Percentiles rank a stretch among this genome's conserved stretches.
These are phyloP conservation scores for Atkinsonella texensis DNA, from an alignment of 2,329 filamentous ascomycete species.

Conservation along the genomic window DNA sequence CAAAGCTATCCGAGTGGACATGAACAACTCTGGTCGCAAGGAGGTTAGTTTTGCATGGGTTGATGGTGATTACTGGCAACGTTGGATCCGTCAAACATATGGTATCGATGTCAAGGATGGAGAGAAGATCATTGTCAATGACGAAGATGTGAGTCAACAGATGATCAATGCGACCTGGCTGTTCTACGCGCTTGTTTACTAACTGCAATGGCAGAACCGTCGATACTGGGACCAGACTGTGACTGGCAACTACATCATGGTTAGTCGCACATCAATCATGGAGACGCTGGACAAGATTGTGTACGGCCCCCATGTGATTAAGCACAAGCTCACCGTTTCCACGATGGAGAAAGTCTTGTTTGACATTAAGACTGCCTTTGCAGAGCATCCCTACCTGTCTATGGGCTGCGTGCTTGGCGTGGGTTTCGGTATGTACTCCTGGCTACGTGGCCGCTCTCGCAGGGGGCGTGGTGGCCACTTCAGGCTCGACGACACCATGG, in stretches of 20 bases:
- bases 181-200: not conserved
- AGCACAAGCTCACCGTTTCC: constrained; percentile 66
- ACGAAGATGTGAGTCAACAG: constrained; percentile 69
- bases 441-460: constrained; percentile 43
- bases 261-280: constrained; percentile 79
- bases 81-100: constrained; percentile 92
- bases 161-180: no score
- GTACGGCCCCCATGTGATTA: constrained; percentile 56
- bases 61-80: constrained; percentile 92
- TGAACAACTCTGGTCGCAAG: constrained; percentile 76
- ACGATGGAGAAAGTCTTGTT: constrained; percentile 61
- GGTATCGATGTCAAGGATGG: constrained; percentile 80
- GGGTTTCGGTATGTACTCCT: constrained; percentile 38
- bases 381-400: constrained; percentile 47
- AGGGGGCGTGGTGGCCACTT: constrained; percentile 46
- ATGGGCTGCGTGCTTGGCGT: constrained; percentile 46
- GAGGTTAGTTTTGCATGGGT: constrained; percentile 96
- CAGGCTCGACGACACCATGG: constrained; percentile 44
- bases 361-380: constrained; percentile 45
- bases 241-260: constrained; percentile 80
- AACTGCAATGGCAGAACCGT: constrained; percentile 49
- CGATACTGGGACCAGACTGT: constrained; percentile 90
- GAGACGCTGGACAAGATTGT: constrained; percentile 70
- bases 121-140: constrained; percentile 90
- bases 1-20: constrained; percentile 84